A percentile compares a stretch with the other conserved stretches of the same genome.
Evolutionary conservation across 2,329 filamentous ascomycete species (phyloP).

Genomic region (Gnomoniopsis sp.): DNA sequence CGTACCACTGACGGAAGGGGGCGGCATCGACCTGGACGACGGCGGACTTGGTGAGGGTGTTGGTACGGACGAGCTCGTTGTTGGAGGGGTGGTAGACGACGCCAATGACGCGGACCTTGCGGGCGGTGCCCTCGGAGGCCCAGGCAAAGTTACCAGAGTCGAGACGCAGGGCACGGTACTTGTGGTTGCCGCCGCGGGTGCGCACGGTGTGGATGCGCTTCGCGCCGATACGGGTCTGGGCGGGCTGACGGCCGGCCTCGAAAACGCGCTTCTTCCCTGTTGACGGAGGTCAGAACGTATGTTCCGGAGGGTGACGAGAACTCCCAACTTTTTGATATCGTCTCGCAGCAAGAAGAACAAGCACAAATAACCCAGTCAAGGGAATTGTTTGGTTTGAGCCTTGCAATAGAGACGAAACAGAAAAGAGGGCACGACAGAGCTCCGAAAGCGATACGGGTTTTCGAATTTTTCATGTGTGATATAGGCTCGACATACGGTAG

Average conservation of each 20-base stretch:
- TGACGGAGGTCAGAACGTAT: constrained; percentile 74
- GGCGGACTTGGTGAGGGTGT: constrained; percentile 98
- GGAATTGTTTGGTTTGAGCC: no score
- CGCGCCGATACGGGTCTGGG: constrained; percentile 96
- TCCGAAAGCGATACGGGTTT: constrained; percentile 60
- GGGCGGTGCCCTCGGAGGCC: constrained; percentile 95
- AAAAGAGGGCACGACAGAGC: constrained; percentile 4
- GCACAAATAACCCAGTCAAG: no score
- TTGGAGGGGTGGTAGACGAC: constrained; percentile 99
- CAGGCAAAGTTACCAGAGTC: constrained; percentile 99
- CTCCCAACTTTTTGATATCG: no score
- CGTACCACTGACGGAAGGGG: constrained; percentile 99
- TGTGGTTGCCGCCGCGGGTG: constrained; percentile 81
- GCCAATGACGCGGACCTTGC: constrained; percentile 98
- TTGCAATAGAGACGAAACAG: not conserved
- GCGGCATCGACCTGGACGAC: constrained; percentile 98
- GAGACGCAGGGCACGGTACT: constrained; percentile 98
- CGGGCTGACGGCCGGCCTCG: constrained; percentile 98
- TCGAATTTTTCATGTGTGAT: constrained; percentile 52
- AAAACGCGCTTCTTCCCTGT: constrained; percentile 95
- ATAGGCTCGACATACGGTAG: constrained; percentile 68
- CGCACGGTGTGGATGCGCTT: constrained; percentile 42
- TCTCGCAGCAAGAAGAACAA: no score
- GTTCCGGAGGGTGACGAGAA: constrained; percentile 30
- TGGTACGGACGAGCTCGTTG: constrained; percentile 99